phyloP scores from a whole-genome alignment of 2,329 filamentous ascomycete genomes.

The Leptoxyphium fumago region DNA sequence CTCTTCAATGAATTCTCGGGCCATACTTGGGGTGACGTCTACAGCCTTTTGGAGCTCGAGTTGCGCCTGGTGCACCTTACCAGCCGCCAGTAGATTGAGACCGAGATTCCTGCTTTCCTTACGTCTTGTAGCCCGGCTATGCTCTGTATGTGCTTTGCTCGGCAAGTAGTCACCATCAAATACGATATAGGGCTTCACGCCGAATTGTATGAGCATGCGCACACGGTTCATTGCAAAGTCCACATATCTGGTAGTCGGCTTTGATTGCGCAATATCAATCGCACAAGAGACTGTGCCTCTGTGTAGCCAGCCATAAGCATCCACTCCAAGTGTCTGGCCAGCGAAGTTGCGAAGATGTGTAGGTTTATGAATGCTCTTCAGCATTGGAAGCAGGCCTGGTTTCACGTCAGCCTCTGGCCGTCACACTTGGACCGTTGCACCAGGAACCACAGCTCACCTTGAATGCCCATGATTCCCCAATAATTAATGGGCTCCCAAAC shows the following conservation, averaged over 20 bases:
- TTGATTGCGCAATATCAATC: conserved; percentile 75
- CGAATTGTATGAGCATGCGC: conserved; percentile 85
- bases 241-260: conserved; percentile 77
- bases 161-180: conserved; percentile 94
- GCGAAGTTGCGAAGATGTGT: conserved; percentile 73
- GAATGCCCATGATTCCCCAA: conserved; percentile 20
- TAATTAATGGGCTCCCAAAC: no score
- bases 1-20: conserved; percentile 77
- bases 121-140: conserved; percentile 57
- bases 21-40: conserved; percentile 94
- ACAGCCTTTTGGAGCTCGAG: conserved; percentile 86
- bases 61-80: conserved; percentile 66
- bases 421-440: conserved; percentile 10
- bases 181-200: conserved; percentile 83
- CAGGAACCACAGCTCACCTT: conserved; percentile 13
- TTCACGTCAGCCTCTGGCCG: conserved; percentile 8
- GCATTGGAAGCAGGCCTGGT: conserved; percentile 71
- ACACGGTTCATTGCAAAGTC: conserved; percentile 83
- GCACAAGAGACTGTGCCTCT: conserved; percentile 82
- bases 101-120: conserved; percentile 64
- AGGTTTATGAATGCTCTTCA: conserved; percentile 92
- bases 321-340: conserved; percentile 82
- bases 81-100: conserved; percentile 64
- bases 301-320: conserved; percentile 97
- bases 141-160: conserved; percentile 81